These are phyloP conservation scores for Calonectria henricotiae DNA, from an alignment of 2,329 filamentous ascomycete genomes.

Conservation along the genomic window DNA sequence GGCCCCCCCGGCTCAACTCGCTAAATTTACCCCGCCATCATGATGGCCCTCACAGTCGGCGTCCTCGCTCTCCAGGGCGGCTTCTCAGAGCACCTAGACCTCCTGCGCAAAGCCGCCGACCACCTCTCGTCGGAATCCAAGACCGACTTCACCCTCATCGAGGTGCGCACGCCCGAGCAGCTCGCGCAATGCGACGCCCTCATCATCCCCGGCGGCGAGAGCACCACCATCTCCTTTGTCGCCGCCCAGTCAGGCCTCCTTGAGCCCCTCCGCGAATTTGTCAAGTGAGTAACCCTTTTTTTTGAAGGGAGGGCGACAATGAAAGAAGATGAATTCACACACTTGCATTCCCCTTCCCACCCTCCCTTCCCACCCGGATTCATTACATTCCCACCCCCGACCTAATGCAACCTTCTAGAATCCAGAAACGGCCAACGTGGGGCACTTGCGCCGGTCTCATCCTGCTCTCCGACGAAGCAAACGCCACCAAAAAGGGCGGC, in stretches of 20 bases:
- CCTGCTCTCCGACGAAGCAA: slow-evolving; percentile 88
- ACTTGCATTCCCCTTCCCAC: too few species aligned
- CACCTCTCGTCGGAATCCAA: slow-evolving; percentile 59
- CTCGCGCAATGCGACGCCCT: slow-evolving; percentile 84
- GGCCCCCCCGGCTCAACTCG: slow-evolving; percentile 3
- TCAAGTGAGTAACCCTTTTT: slow-evolving; percentile 76
- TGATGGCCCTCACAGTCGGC: slow-evolving; percentile 67
- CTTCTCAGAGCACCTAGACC: slow-evolving; percentile 88
- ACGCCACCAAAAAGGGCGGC: slow-evolving; percentile 89
- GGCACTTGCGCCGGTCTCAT: slow-evolving; percentile 97
- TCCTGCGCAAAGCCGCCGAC: slow-evolving; percentile 80
- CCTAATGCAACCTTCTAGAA: slow-evolving; percentile 62
- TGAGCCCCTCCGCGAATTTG: slow-evolving; percentile 89
- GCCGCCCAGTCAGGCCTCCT: slow-evolving; percentile 86
- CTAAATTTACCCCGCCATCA: slow-evolving; percentile 37
- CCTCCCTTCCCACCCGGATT: not conserved
- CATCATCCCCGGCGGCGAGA: slow-evolving; percentile 94
- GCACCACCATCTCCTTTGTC: slow-evolving; percentile 92
- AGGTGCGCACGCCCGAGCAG: slow-evolving; percentile 84
- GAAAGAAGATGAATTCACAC: too few species aligned
- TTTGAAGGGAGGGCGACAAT: not conserved
- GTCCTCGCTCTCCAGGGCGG: slow-evolving; percentile 90
- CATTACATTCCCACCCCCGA: not conserved
- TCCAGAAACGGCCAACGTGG: slow-evolving; percentile 88
- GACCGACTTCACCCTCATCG: slow-evolving; percentile 74